Evolutionary conservation across 257 asterid species (phyloP).

Genomic region (Osmanthus fragrans): DNA sequence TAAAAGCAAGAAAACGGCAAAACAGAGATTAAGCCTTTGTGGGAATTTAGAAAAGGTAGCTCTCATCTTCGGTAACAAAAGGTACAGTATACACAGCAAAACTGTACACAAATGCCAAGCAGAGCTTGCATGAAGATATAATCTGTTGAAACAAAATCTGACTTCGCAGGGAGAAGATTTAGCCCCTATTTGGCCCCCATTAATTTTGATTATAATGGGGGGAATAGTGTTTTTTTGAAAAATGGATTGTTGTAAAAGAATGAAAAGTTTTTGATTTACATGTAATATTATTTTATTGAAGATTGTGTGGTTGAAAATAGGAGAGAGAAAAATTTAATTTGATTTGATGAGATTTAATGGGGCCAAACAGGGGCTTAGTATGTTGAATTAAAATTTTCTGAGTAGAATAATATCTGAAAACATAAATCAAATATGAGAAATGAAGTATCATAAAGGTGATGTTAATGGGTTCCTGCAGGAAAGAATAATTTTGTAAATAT

Average conservation of each 20-base stretch:
- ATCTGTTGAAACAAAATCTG: neutral
- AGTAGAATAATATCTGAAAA: neutral
- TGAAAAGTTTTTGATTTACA: no score
- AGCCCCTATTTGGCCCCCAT: no score
- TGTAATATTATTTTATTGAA: no score
- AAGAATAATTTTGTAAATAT: neutral
- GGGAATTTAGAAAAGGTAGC: neutral
- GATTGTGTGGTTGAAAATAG: no score
- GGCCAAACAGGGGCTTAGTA: no score
- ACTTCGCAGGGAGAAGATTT: constrained; percentile 5
- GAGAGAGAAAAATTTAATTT: no score
- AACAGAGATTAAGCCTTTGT: constrained; percentile 21
- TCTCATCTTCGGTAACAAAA: constrained; percentile 6
- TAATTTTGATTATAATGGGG: no score
- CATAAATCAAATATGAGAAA: neutral
- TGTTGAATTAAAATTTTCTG: neutral
- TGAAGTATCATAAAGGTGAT: neutral
- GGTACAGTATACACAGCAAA: neutral
- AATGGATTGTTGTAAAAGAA: no score
- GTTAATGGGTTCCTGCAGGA: neutral
- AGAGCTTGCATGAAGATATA: neutral
- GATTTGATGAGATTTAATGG: no score
- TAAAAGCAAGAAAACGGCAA: constrained; percentile 19
- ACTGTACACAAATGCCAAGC: neutral
- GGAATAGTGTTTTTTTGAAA: no score